Base-by-base conservation (phyloP, 2,329 filamentous ascomycete species). In the Sporothrix mexicana region DNA sequence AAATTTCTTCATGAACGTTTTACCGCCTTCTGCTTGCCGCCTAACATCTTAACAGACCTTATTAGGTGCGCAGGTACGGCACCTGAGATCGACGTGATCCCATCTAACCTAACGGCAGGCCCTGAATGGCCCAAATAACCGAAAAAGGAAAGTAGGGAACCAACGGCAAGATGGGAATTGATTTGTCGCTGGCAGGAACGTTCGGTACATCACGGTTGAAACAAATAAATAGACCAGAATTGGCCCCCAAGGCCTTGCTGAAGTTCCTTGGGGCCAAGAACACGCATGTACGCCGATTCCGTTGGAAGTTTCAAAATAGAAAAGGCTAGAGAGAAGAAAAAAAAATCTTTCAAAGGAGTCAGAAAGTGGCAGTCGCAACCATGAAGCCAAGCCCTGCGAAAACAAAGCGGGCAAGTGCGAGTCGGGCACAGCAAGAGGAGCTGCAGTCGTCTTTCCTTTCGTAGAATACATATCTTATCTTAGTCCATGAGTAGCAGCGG, bases 381-480 rank as follows among this genome's bases (percentile, higher is more conserved):
- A 7, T 36, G 61, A 66, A 20, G n/a, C 9, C 20, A 20, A 47
- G 12, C 12, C 36, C n/a, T 25, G 61, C 61, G 61, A 66, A 66
- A 66, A 25, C 61, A 25, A 45, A 23, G 20, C 61, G 61, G 61
- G 43, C 45, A 47, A 47, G 41, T 47, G 43, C 41, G 57, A 62
- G 57, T 20, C 57, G 15, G n/a, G 61, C 20, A 10, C 6, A 4
- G 6, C 15, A 51, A 17, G 13, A 9, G 47, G 45, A 49, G 25
- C 47, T 23, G 23, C 64, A n/a, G 61, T 25, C 41, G 30, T 23
- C n/a, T 8, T 47, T 66, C 41, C 41, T 47, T 47, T 47, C n/a
- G 20, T 66, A 66, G 61, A 62, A 47, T 66, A 17, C 20, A 45
- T n/a, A 12, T 43, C 59, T 64, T 23, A 45, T 45, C 59, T 45